Percentiles rank a stretch among this genome's conserved stretches.
Evolutionary conservation across 306 rosid genomes (phyloP).

Genomic region (Macrotyloma uniflorum): DNA sequence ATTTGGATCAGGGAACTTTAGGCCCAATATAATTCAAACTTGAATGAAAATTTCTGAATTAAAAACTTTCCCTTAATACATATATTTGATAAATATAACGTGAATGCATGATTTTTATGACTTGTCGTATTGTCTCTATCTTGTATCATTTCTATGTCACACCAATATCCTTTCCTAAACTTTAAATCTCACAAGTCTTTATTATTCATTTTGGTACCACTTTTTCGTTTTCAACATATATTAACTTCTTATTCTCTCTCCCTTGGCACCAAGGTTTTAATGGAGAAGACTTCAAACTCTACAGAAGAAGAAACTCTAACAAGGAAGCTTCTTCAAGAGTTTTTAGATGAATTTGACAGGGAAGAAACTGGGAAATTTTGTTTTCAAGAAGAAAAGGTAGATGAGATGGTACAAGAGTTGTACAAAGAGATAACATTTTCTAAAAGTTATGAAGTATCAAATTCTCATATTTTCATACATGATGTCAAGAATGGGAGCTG

Average conservation of each 20-base stretch:
- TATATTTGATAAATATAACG: too few relatives aligned
- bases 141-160: background rate
- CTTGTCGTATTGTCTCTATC: background rate
- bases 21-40: too few relatives aligned
- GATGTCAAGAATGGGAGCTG: background rate
- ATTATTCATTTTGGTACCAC: background rate
- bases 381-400: conserved; percentile 35
- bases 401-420: conserved; percentile 37
- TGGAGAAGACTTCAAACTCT: conserved; percentile 4
- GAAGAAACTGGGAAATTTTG: conserved; percentile 16
- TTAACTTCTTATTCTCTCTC: background rate
- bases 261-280: background rate
- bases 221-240: background rate
- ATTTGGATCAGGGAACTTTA: too few relatives aligned
- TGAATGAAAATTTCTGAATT: too few relatives aligned
- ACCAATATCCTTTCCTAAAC: background rate
- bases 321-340: conserved; percentile 26
- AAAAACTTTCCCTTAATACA: too few relatives aligned
- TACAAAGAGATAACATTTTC: conserved; percentile 34
- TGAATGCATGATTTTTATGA: background rate
- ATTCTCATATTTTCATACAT: background rate
- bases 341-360: conserved; percentile 25
- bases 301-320: background rate
- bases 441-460: background rate
- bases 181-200: background rate